Conservation (phyloP, 1,284 basidiomycete genomes). For the Ustilago loliicola region DNA sequence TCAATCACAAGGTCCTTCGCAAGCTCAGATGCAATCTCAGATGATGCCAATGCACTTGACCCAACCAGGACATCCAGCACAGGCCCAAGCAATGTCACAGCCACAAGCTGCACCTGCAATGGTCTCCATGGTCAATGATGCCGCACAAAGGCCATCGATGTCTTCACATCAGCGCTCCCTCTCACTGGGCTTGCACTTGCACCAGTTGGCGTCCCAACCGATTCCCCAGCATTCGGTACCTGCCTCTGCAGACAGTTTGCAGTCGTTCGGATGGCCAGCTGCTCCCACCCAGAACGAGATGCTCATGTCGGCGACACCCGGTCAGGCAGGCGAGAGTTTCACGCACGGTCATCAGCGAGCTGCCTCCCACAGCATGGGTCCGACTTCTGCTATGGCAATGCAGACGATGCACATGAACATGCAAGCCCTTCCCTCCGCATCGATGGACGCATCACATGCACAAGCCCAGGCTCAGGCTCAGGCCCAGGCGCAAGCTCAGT, state of each 20-base stretch:
- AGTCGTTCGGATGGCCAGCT: slow-evolving; percentile 42
- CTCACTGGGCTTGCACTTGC: slow-evolving; percentile 45
- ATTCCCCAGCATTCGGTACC: slow-evolving; percentile 42
- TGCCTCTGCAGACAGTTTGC: slow-evolving; percentile 34
- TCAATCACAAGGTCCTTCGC: slow-evolving; percentile 9
- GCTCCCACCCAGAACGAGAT: slow-evolving; percentile 35
- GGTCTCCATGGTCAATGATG: slow-evolving; percentile 20
- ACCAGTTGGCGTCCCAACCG: slow-evolving; percentile 32
- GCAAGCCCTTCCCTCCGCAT: slow-evolving; percentile 19
- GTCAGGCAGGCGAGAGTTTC: slow-evolving; percentile 24
- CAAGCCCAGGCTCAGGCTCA: slow-evolving; percentile 23
- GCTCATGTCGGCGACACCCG: slow-evolving; percentile 39
- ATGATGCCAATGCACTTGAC: slow-evolving; percentile 38
- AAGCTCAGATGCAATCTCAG: slow-evolving; percentile 15
- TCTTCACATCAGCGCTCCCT: slow-evolving; percentile 48
- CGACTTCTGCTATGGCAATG: slow-evolving; percentile 21
- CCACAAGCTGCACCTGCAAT: background rate
- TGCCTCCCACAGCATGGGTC: slow-evolving; percentile 41
- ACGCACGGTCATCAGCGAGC: slow-evolving; percentile 31
- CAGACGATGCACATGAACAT: slow-evolving; percentile 33
- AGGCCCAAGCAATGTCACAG: slow-evolving; percentile 29
- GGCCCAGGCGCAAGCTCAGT: slow-evolving; percentile 18
- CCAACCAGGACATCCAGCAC: slow-evolving; percentile 21
- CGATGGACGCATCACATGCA: slow-evolving; percentile 22
- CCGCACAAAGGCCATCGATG: slow-evolving; percentile 27